Evolutionary conservation across 2,329 filamentous ascomycete genomes (phyloP), one percentile per base, ranked within the genome.

Genomic region (Calycina herbarum): DNA sequence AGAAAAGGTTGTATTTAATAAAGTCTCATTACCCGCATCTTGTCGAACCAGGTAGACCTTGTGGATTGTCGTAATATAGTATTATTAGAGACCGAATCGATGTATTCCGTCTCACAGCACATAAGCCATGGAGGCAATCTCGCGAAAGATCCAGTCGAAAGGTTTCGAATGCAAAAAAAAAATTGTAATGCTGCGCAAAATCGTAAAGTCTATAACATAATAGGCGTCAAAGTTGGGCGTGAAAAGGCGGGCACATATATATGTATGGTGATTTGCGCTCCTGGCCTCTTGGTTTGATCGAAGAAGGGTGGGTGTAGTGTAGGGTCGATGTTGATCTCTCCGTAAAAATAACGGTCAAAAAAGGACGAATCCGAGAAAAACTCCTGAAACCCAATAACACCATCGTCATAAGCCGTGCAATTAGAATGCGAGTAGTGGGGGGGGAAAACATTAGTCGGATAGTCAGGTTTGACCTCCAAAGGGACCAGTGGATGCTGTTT

Each of bases 401-500:
- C 69, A 70, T 71, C 67, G 62, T 75, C 73, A 71, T 75, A 74
- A 72, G 68, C 74, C 72, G 66, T 75, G 64, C 64, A 69, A 69
- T 57, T 54, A 42, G 62, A 63, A 66, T 33, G 27, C 58, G 40
- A 35, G 38, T 40, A 40, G 38, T 40, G 38, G 38, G 38, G 38
- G 38, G 11, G 31, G 57, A 51, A 62, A 56, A 42, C 59, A 48
- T 67, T 59, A 67, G 40, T 54, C 64, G 63, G 64, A 62, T 63
- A 48, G 61, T 68, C 61, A 71, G 63, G 67, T 48, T 45, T 62
- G 63, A 59, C 65, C 57, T 38, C 66, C 66, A 33, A 61, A 63
- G 31, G 71, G 72, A 56, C 72, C 77, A 66, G 76, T 83, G 13
- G 86, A 88, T 63, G 82, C 84, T 10, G 85, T 83, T 74, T 90